phyloP scores from a whole-genome alignment of 768 basidiomycete species.

The Russula compacta region DNA sequence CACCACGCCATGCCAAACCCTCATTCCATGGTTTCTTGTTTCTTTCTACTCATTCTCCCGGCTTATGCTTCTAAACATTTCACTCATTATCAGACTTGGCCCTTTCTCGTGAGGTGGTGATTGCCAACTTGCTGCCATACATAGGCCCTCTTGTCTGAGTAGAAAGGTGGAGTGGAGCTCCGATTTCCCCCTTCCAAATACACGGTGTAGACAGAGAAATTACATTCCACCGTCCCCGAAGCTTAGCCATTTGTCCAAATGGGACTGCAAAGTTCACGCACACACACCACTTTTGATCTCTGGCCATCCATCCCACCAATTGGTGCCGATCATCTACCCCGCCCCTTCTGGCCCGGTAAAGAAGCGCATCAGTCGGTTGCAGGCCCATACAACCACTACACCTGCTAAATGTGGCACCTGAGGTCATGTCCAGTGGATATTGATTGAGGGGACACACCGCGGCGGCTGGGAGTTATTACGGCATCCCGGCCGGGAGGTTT shows the following conservation, averaged over 20 bases:
- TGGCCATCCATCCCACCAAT: background rate
- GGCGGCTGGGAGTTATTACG: background rate
- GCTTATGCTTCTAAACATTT: background rate
- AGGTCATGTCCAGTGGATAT: background rate
- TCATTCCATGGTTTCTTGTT: background rate
- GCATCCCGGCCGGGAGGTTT: background rate
- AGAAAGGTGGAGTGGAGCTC: too few relatives aligned
- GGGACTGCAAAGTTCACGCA: too few relatives aligned
- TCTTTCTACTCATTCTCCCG: background rate
- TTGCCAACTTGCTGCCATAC: too few relatives aligned
- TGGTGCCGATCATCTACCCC: background rate
- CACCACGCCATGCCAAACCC: too few relatives aligned
- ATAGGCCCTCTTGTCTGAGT: too few relatives aligned
- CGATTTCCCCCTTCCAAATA: too few relatives aligned
- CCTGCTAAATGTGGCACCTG: slow-evolving; percentile 13
- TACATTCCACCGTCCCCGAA: too few relatives aligned
- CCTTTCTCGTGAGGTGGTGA: too few relatives aligned
- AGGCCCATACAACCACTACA: slow-evolving; percentile 8
- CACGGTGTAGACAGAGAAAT: too few relatives aligned
- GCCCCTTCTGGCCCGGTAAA: background rate
- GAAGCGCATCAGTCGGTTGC: background rate
- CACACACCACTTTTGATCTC: too few relatives aligned
- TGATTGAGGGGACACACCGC: background rate
- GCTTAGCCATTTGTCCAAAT: too few relatives aligned
- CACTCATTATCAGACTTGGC: too few relatives aligned